phyloP scores from a whole-genome alignment of 2,329 filamentous ascomycete genomes.

The Colletotrichum chlorophyti region DNA sequence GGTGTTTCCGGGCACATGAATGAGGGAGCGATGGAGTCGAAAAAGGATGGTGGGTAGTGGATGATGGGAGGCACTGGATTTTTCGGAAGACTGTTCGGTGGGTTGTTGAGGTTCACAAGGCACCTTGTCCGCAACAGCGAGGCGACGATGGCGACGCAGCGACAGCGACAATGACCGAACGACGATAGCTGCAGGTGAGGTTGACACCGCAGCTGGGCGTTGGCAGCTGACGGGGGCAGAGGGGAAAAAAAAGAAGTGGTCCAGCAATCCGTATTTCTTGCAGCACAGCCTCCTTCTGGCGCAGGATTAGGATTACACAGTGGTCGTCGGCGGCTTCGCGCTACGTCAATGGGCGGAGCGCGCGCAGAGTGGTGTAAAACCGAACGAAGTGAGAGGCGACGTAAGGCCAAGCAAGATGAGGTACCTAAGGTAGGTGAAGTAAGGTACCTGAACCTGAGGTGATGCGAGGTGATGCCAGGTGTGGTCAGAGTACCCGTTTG shows the following conservation, averaged over 20 bases:
- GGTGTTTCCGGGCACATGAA: slow-evolving; percentile 21
- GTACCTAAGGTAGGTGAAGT: background rate
- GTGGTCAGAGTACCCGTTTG: background rate
- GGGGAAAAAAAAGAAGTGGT: slow-evolving; percentile 22
- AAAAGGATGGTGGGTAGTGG: background rate
- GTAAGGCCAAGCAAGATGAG: too few species aligned
- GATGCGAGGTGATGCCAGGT: too few species aligned
- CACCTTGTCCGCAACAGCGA: background rate
- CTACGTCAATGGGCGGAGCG: slow-evolving; percentile 26
- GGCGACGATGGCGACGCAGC: slow-evolving; percentile 4
- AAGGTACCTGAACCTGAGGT: background rate
- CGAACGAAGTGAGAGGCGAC: too few species aligned
- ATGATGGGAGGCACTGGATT: too few species aligned
- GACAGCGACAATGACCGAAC: too few species aligned
- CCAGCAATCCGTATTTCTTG: slow-evolving; percentile 31
- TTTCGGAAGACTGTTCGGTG: slow-evolving; percentile 20
- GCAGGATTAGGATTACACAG: slow-evolving; percentile 31
- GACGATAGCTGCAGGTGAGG: background rate
- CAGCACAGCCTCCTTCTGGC: slow-evolving; percentile 37
- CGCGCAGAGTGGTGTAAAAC: too few species aligned
- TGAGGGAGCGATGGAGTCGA: slow-evolving; percentile 19
- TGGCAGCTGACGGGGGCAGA: slow-evolving; percentile 21
- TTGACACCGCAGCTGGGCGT: slow-evolving; percentile 12
- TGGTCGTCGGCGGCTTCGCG: slow-evolving; percentile 17
- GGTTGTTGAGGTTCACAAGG: background rate